Percentiles rank a stretch among this genome's conserved stretches.
Evolutionary conservation across 192 early-diverging fungal species (phyloP).

Genomic region (Backusella australiensis): DNA sequence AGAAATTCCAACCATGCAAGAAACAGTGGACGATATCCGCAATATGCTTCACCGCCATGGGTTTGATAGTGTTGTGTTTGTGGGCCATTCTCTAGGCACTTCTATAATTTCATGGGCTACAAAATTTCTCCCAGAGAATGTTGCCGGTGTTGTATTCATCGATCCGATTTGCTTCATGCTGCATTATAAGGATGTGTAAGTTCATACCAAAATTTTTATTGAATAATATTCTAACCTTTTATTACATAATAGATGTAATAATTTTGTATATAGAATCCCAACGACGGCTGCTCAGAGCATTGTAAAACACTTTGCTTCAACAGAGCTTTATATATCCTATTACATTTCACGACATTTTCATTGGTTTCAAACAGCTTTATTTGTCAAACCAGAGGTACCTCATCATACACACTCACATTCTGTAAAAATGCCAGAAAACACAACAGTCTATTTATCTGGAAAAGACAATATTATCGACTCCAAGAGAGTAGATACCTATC

Average conservation of each 20-base stretch:
- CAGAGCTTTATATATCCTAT: slow-evolving; percentile 60
- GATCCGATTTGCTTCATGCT: slow-evolving; percentile 69
- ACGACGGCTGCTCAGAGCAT: slow-evolving; percentile 42
- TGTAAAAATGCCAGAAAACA: slow-evolving; percentile 21
- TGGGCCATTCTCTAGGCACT: slow-evolving; percentile 67
- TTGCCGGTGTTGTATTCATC: slow-evolving; percentile 53
- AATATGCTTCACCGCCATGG: slow-evolving; percentile 52
- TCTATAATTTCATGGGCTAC: slow-evolving; percentile 55
- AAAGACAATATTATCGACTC: slow-evolving; percentile 47
- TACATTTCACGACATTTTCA: slow-evolving; percentile 55
- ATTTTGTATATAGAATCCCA: slow-evolving; percentile 54
- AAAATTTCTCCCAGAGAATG: slow-evolving; percentile 46
- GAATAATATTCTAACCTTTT: not conserved
- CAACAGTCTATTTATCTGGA: slow-evolving; percentile 44
- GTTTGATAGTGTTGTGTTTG: slow-evolving; percentile 54
- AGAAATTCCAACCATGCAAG: slow-evolving; percentile 56
- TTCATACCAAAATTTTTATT: not conserved
- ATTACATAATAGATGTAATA: slow-evolving; percentile 38
- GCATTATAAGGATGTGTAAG: slow-evolving; percentile 53
- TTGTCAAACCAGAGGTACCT: slow-evolving; percentile 15
- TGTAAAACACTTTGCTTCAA: slow-evolving; percentile 59
- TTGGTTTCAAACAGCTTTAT: slow-evolving; percentile 47
- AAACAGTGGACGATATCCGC: slow-evolving; percentile 54
- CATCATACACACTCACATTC: not conserved
- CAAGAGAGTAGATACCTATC: slow-evolving; percentile 33